A percentile compares a stretch with the other conserved stretches of the same genome.
Conservation (phyloP, 2,329 filamentous ascomycete species). For the Arthrobotrys pseudoclavata region DNA sequence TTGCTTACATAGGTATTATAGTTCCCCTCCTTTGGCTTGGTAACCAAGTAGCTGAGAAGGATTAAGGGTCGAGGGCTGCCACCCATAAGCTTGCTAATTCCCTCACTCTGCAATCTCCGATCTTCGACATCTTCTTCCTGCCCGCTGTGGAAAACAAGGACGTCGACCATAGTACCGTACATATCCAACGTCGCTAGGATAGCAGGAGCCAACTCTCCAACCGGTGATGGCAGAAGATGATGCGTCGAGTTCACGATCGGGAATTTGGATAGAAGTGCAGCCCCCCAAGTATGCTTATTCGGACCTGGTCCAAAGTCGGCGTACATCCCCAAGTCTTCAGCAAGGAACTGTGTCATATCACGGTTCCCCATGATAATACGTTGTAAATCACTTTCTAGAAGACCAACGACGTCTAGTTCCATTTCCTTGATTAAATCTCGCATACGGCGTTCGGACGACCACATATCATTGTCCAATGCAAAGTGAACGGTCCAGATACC, state of each 20-base stretch:
- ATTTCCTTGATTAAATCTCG: slow-evolving; percentile 89
- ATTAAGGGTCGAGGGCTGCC: slow-evolving; percentile 83
- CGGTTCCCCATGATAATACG: slow-evolving; percentile 99
- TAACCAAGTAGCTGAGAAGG: slow-evolving; percentile 91
- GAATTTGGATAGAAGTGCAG: slow-evolving; percentile 93
- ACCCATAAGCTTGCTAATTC: slow-evolving; percentile 89
- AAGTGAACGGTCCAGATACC: slow-evolving; percentile 99
- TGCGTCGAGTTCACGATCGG: slow-evolving; percentile 97
- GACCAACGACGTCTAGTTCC: slow-evolving; percentile 97
- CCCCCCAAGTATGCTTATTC: slow-evolving; percentile 99
- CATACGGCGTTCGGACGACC: slow-evolving; percentile 95
- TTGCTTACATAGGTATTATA: slow-evolving; percentile 96
- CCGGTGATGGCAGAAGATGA: slow-evolving; percentile 91
- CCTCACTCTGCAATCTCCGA: slow-evolving; percentile 85
- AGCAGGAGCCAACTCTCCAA: slow-evolving; percentile 92
- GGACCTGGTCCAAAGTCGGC: slow-evolving; percentile 96
- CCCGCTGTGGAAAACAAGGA: slow-evolving; percentile 98
- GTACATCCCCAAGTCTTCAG: slow-evolving; percentile 98
- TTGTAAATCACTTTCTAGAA: slow-evolving; percentile 92
- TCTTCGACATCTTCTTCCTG: slow-evolving; percentile 98
- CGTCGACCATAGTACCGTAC: slow-evolving; percentile 89
- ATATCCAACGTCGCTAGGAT: slow-evolving; percentile 97
- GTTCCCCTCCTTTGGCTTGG: slow-evolving; percentile 89
- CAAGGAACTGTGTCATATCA: slow-evolving; percentile 93
- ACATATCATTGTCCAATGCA: slow-evolving; percentile 98